A percentile compares a stretch with the other conserved stretches of the same genome.
phyloP scores from a whole-genome alignment of 2,329 filamentous ascomycete species.

The Scorias spongiosa region DNA sequence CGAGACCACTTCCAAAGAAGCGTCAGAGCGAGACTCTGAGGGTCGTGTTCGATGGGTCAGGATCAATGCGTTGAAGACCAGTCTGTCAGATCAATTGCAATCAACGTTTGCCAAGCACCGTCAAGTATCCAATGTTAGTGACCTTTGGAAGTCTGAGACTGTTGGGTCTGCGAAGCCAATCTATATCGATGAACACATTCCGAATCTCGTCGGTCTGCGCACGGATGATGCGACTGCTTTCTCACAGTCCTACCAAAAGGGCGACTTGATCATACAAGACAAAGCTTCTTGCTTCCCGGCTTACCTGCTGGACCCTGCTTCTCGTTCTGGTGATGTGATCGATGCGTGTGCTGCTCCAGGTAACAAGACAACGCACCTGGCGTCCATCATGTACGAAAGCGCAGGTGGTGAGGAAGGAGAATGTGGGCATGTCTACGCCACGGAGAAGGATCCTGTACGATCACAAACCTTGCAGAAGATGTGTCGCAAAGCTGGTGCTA shows the following conservation, averaged over 20 bases:
- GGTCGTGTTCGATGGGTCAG: conserved; percentile 81
- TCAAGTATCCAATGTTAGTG: conserved; percentile 36
- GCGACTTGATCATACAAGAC: conserved; percentile 79
- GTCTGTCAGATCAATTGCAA: conserved; percentile 54
- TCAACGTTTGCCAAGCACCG: conserved; percentile 56
- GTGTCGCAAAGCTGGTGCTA: conserved; percentile 41
- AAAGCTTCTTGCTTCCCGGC: conserved; percentile 96
- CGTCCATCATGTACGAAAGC: conserved; percentile 46
- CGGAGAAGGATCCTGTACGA: conserved; percentile 59
- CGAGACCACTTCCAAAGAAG: conserved; percentile 25
- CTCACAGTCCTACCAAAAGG: conserved; percentile 56
- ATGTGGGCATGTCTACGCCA: conserved; percentile 49
- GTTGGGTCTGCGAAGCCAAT: conserved; percentile 32
- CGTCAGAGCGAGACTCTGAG: conserved; percentile 17
- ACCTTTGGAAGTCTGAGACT: not conserved
- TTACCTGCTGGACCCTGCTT: conserved; percentile 58
- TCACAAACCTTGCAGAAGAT: conserved; percentile 70
- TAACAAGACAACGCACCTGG: conserved; percentile 92
- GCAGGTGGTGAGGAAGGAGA: conserved; percentile 18
- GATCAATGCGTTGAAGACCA: conserved; percentile 64
- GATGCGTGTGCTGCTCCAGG: conserved; percentile 90
- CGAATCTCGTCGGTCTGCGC: conserved; percentile 67
- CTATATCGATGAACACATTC: conserved; percentile 66
- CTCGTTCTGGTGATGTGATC: conserved; percentile 60
- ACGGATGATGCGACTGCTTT: conserved; percentile 57